These are phyloP conservation scores for Sporothrix sp. DNA, from an alignment of 2,329 filamentous ascomycete genomes.

Conservation along the genomic window DNA sequence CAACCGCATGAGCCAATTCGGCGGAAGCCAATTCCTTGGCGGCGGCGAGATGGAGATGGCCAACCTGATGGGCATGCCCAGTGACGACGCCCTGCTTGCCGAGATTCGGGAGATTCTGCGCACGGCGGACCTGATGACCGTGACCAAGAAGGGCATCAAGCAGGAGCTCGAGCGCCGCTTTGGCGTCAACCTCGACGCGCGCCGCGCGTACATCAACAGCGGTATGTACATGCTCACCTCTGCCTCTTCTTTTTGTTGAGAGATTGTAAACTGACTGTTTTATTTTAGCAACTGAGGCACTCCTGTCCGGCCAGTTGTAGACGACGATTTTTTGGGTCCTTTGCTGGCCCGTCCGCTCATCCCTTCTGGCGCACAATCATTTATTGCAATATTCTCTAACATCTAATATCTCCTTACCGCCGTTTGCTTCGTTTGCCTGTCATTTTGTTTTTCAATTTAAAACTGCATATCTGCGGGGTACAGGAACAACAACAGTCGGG, in stretches of 20 bases:
- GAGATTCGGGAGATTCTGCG: constrained; percentile 92
- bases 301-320: constrained; percentile 67
- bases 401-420: constrained; percentile 5
- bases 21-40: constrained; percentile 48
- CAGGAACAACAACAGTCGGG: constrained; percentile 9
- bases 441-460: not conserved
- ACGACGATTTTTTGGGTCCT: no score
- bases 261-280: not conserved
- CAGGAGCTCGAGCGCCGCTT: constrained; percentile 85
- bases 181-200: constrained; percentile 72
- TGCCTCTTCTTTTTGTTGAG: not conserved
- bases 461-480: constrained; percentile 14
- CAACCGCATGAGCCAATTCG: constrained; percentile 52
- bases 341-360: not conserved
- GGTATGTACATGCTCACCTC: constrained; percentile 46
- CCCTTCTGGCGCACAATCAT: not conserved
- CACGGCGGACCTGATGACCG: constrained; percentile 89
- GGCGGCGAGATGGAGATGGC: constrained; percentile 58
- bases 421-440: not conserved
- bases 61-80: constrained; percentile 66
- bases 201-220: constrained; percentile 88
- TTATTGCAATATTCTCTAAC: not conserved
- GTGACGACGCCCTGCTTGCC: constrained; percentile 78
- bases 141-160: constrained; percentile 99
- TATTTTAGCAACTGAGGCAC: constrained; percentile 60